A percentile compares a stretch with the other conserved stretches of the same genome.
Evolutionary conservation across 2,329 filamentous ascomycete genomes (phyloP).

Genomic region (Alternaria sp.): DNA sequence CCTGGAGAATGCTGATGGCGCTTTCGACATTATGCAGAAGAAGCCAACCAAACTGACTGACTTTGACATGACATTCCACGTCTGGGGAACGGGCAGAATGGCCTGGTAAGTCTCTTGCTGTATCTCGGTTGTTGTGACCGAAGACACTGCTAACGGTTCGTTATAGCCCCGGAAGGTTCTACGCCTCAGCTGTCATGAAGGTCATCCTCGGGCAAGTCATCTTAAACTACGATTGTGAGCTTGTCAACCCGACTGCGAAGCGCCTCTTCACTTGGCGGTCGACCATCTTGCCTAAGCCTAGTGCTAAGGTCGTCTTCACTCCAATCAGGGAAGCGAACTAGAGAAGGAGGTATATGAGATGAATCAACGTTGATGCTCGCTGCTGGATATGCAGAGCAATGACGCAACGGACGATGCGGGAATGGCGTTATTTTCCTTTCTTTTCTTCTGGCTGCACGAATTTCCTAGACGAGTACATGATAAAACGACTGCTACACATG

Average conservation of each 20-base stretch:
- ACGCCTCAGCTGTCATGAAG: conserved; percentile 25
- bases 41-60: conserved; percentile 20
- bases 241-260: conserved; percentile 11
- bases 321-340: not conserved
- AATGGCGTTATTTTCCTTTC: not conserved
- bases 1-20: not conserved
- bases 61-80: conserved; percentile 17
- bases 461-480: not conserved
- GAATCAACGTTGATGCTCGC: not conserved
- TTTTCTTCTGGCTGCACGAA: not conserved
- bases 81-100: conserved; percentile 27
- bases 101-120: conserved; percentile 16
- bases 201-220: conserved; percentile 20
- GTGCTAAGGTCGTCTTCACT: conserved; percentile 17
- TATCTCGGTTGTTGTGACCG: not conserved
- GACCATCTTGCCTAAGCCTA: conserved; percentile 18
- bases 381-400: not conserved
- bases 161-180: conserved; percentile 20
- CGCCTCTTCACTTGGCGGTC: conserved; percentile 21
- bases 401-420: not conserved
- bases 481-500: not conserved
- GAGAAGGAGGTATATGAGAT: not conserved
- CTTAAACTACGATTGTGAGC: conserved; percentile 23
- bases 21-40: conserved; percentile 10
- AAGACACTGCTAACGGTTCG: not conserved